Base-by-base conservation (phyloP, 495 filamentous ascomycete genomes). In the Lepidopterella palustris region DNA sequence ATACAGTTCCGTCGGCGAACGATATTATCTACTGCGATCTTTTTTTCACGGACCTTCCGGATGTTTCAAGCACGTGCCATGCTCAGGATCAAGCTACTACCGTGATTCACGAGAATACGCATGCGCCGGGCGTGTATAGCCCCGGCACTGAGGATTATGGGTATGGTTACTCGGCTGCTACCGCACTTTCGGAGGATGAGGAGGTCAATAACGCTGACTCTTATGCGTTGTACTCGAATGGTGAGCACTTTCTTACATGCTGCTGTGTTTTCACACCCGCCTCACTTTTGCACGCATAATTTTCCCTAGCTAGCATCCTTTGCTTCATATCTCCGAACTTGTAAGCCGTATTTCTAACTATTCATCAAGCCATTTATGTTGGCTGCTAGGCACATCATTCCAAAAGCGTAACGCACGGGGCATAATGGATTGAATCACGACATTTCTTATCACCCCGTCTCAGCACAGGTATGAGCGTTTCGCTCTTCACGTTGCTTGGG, bases 151-250 rank as follows among this genome's bases (percentile, higher is more conserved):
- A 79, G 4, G 84, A 86, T 66, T 57, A 73, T 47, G 81, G 71
- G 31, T 87, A 86, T 65, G 83, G 84, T 26, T 86, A 85, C 68
- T 26, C 49, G 21, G 80, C 80, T 31, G 69, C 76, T 0, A 77
- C 65, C 0, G 55, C 68, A 13, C 68, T 86, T 25, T 72, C 64
- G 5, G 71, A 72, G 0, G 55, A 64, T 11, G 61, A 79, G 49
- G 83, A 82, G 28, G 60, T 86, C 25, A 64, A 72, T 56, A 85
- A 87, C 64, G 84, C 84, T 20, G 84, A 86, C 68, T 78, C 80
- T 0, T 87, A 83, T 63, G 77, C 84, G 0, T 69, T 86, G 24
- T 87, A 81, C 67, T 78, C 83, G 24, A 84, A 84, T 61, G 77
- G 77, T 78, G 62, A 67, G 72, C 73, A 35, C 15, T 6, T 6